phyloP scores from a whole-genome alignment of 305 asterid genomes.

The Ruellia speciosa region DNA sequence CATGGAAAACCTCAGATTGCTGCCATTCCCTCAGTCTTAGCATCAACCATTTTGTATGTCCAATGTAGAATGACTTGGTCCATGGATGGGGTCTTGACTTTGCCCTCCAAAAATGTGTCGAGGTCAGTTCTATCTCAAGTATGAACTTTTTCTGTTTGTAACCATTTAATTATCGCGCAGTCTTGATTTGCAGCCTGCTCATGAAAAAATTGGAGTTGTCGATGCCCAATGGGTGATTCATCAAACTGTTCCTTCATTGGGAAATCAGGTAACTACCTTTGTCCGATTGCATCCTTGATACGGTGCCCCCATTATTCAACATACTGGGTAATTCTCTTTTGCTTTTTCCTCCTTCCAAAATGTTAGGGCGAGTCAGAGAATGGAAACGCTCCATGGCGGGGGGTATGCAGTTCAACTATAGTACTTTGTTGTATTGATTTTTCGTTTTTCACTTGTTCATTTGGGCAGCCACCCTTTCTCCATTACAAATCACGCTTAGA shows the following conservation, averaged over 20 bases:
- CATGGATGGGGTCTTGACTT: conserved; percentile 28
- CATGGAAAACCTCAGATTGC: not conserved
- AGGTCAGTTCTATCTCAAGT: conserved; percentile 22
- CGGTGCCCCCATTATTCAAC: not conserved
- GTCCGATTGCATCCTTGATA: not conserved
- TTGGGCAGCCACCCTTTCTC: no score
- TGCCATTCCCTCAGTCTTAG: not conserved
- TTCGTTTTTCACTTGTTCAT: not conserved
- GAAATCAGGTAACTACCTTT: conserved; percentile 33
- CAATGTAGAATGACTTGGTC: conserved; percentile 37
- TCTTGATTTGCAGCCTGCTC: conserved; percentile 40
- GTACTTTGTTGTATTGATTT: no score
- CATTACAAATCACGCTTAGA: no score
- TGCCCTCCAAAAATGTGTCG: conserved; percentile 44
- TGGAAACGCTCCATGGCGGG: conserved; percentile 45
- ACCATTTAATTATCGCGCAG: conserved; percentile 10
- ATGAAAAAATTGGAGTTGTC: conserved; percentile 54
- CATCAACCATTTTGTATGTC: not conserved
- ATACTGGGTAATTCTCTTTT: not conserved
- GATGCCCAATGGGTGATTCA: conserved; percentile 59
- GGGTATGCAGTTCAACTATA: conserved; percentile 28
- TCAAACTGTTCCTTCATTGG: conserved; percentile 44
- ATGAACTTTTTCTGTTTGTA: not conserved
- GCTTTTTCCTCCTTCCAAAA: not conserved
- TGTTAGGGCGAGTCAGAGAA: conserved; percentile 32